A percentile compares a stretch with the other conserved stretches of the same genome.
These are phyloP conservation scores for Monosporozyma servazzii DNA, from an alignment of 805 yeast genomes.

Conservation along the genomic window DNA sequence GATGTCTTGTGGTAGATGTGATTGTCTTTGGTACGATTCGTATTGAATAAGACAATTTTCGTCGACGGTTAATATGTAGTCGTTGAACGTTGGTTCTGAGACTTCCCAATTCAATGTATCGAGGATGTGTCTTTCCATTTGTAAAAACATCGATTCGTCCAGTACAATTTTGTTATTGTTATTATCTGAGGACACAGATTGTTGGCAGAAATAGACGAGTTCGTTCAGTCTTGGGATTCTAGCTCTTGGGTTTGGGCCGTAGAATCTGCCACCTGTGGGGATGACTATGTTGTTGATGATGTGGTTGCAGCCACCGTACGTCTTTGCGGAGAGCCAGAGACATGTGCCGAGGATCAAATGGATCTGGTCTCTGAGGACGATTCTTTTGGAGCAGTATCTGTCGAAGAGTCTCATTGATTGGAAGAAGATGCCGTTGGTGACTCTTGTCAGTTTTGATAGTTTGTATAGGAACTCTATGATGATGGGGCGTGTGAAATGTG, in stretches of 20 bases:
- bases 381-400: constrained; percentile 81
- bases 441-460: constrained; percentile 46
- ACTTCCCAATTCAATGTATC: constrained; percentile 66
- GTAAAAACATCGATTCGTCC: constrained; percentile 51
- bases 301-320: constrained; percentile 67
- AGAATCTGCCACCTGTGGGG: constrained; percentile 50
- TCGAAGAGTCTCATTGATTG: constrained; percentile 71
- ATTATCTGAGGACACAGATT: not conserved
- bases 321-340: constrained; percentile 84
- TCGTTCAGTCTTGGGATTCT: constrained; percentile 68
- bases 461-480: constrained; percentile 76
- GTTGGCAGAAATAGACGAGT: constrained; percentile 60
- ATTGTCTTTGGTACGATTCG: constrained; percentile 28
- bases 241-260: constrained; percentile 65
- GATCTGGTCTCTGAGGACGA: constrained; percentile 76
- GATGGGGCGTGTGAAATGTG: constrained; percentile 56
- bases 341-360: constrained; percentile 89
- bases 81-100: constrained; percentile 50
- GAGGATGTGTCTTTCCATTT: constrained; percentile 71
- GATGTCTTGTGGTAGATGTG: constrained; percentile 23
- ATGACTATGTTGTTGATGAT: constrained; percentile 42
- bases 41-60: constrained; percentile 37
- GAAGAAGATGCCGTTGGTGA: constrained; percentile 60
- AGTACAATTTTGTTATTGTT: constrained; percentile 34
- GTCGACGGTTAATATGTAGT: constrained; percentile 37